Percentiles rank a stretch among this genome's conserved stretches.
phyloP scores from a whole-genome alignment of 139 green algal genomes.

The Ettlia oleoabundans region DNA sequence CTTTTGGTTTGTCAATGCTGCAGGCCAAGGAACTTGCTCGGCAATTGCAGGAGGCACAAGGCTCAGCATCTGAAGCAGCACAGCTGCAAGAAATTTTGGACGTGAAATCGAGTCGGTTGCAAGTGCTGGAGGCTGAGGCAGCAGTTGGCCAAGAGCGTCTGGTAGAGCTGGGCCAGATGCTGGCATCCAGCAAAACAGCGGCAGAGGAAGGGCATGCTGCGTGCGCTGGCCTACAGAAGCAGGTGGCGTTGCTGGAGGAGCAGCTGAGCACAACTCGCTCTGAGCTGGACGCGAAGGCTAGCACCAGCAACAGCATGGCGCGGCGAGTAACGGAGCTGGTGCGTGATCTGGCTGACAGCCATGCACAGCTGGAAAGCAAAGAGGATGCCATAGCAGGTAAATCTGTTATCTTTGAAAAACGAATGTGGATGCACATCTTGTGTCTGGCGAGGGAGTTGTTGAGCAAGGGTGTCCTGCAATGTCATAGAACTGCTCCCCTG shows the following conservation, averaged over 20 bases:
- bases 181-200: no score
- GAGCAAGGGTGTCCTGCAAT: background rate
- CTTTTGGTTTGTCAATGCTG: no score
- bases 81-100: conserved; percentile 6
- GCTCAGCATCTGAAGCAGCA: background rate
- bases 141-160: background rate
- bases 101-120: background rate
- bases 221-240: no score
- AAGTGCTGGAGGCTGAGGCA: background rate
- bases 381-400: conserved; percentile 2
- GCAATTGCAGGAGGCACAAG: background rate
- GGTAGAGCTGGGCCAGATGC: no score
- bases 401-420: background rate
- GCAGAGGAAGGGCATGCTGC: no score
- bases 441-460: no score
- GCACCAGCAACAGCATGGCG: background rate
- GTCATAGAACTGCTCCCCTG: background rate
- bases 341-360: background rate
- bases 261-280: background rate
- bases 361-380: background rate
- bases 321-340: background rate
- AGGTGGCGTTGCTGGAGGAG: background rate
- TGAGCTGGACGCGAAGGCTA: background rate
- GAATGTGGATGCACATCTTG: no score
- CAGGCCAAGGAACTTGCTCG: background rate